Evolutionary conservation across 1,284 basidiomycete genomes (phyloP), one percentile per base, ranked within the genome.

Genomic region (Fistulinella staudtii): DNA sequence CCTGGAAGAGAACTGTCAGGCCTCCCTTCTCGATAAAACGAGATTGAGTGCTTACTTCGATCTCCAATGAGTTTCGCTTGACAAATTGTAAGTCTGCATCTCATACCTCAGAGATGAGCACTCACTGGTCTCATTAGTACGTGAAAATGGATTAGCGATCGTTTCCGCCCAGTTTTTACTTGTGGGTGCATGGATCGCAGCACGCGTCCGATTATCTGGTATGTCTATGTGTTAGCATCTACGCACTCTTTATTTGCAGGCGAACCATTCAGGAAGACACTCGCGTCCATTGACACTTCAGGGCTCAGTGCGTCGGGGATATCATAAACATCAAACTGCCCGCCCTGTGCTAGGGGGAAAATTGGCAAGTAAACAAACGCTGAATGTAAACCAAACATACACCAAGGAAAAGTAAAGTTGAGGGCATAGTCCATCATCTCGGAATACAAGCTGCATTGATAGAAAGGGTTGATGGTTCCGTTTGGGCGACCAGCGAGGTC

Each of bases 151-250:
- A 46, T 65, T 73, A n/a, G 61, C 47, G 49, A 73, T 72, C 17
- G 54, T 50, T 43, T 69, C 46, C 8, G 49, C 53, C 83, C 83
- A 86, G 41, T 76, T 61, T 55, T 79, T 79, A 60, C 75, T 81
- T 3, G 74, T 78, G 2, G 85, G 85, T 0, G 83, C 85, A 57
- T 87, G 85, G 18, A 87, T 61, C 0, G 83, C 83, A 28, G 72
- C 64, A 23, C 75, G 68, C 4, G 73, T 75, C 13, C 57, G 66
- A 8, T 69, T 60, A 55, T 84, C 82, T 82, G 50, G 14, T 13
- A 45, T n/a, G n/a, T 34, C 5, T 5, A 5, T 15, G 3, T 3
- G 49, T 41, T 42, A 44, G 14, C 8, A 13, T 24, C 5, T 4
- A 20, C 2, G 4, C 4, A 21, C 31, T 21, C 4, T 18, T 20